Evolutionary conservation across 2,329 filamentous ascomycete species (phyloP).

Genomic region (Cladophialophora yegresii): DNA sequence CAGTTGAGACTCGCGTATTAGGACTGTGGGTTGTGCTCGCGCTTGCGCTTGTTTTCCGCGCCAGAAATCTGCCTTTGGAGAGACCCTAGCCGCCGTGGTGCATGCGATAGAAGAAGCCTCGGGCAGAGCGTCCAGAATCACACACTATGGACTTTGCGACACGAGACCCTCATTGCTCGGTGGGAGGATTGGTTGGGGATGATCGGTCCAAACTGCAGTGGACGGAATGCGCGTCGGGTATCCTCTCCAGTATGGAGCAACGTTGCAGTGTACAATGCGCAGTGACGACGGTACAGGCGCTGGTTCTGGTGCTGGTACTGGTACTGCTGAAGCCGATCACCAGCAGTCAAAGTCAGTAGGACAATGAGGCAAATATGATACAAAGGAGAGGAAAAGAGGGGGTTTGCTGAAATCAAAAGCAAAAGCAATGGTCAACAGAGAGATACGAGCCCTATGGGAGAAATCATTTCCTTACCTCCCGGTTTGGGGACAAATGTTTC

Average conservation of each 20-base stretch:
- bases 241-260: background rate
- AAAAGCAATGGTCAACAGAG: background rate
- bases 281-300: too few species aligned
- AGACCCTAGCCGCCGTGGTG: background rate
- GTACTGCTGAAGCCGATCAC: background rate
- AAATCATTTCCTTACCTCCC: background rate
- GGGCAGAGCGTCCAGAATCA: background rate
- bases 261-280: background rate
- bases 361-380: background rate
- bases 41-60: background rate
- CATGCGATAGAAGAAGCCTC: background rate
- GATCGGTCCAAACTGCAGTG: background rate
- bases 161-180: background rate
- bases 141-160: background rate
- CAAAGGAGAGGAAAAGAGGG: background rate
- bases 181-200: background rate
- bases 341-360: background rate
- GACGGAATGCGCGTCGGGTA: background rate
- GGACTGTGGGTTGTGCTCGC: background rate
- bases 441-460: background rate
- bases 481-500: background rate
- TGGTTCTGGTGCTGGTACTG: too few species aligned
- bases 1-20: background rate
- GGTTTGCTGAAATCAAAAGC: background rate
- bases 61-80: background rate